Evolutionary conservation across 2,329 filamentous ascomycete genomes (phyloP).

Genomic region (Trematosphaeria pertusa): DNA sequence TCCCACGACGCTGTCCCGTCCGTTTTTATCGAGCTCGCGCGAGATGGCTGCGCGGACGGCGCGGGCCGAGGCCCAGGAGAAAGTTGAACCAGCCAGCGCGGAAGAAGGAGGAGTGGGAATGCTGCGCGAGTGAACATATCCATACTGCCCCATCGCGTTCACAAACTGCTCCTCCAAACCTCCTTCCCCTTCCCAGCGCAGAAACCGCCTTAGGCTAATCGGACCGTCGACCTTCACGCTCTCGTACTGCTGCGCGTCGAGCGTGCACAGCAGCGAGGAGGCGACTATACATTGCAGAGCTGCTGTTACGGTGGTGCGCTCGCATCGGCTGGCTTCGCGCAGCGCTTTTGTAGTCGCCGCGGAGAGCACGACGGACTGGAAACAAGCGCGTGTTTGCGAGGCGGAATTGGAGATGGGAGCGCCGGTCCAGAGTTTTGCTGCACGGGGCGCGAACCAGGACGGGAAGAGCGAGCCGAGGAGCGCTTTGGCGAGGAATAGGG

Average conservation of each 20-base stretch:
- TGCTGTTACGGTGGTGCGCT: slow-evolving; percentile 52
- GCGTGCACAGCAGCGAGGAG: slow-evolving; percentile 41
- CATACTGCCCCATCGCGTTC: slow-evolving; percentile 30
- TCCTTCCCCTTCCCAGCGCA: slow-evolving; percentile 22
- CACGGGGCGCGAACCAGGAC: slow-evolving; percentile 21
- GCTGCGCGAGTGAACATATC: slow-evolving; percentile 13
- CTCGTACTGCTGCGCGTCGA: slow-evolving; percentile 38
- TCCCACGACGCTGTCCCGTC: slow-evolving; percentile 42
- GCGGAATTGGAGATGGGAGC: slow-evolving; percentile 15
- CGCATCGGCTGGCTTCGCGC: slow-evolving; percentile 41
- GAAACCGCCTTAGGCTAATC: slow-evolving; percentile 49
- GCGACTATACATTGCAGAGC: slow-evolving; percentile 50
- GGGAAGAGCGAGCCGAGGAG: slow-evolving; percentile 45
- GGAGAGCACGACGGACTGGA: slow-evolving; percentile 44
- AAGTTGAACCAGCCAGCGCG: neutral
- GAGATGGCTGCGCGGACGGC: slow-evolving; percentile 21
- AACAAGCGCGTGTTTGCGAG: slow-evolving; percentile 16
- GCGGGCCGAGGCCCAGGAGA: slow-evolving; percentile 30
- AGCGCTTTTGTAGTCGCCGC: slow-evolving; percentile 36
- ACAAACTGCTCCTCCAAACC: slow-evolving; percentile 36
- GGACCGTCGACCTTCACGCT: slow-evolving; percentile 42
- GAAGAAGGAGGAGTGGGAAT: neutral
- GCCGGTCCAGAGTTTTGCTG: slow-evolving; percentile 34
- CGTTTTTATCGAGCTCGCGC: slow-evolving; percentile 24
- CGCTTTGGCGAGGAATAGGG: slow-evolving; percentile 42